Base-by-base conservation (phyloP, 1,139 yeast genomes). In the Debaryomyces subglobosus region DNA sequence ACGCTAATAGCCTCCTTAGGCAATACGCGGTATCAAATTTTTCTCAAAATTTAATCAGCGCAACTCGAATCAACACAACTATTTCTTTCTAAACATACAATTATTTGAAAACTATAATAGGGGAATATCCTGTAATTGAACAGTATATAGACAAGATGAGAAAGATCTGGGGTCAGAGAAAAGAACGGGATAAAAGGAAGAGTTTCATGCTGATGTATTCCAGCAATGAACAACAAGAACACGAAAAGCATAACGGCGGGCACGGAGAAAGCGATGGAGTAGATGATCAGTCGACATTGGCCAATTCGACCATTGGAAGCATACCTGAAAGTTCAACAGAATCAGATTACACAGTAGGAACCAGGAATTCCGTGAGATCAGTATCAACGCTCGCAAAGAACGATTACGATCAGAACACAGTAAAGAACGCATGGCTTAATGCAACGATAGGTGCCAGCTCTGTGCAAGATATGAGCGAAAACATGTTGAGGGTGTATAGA, bases 401-500 rank as follows among this genome's bases (percentile, higher is more conserved):
- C 21, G 78, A 73, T 29, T 73, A 71, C 53, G 81, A 76, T 53
- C 40, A 57, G 23, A 62, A 58, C 13, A 29, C 60, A 8, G 46
- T 68, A 63, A 60, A 73, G 60, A 78, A 61, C 54, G 70, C 70
- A 39, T 80, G 78, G 79, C 56, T 75, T 36, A 74, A 79, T 59
- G 80, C 69, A 21, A 66, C 73, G 20, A 55, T 69, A 27, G 71
- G 71, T 51, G 64, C 73, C 24, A 62, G 67, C 48, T 54, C 65
- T 23, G 61, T 61, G 30, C 60, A 57, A 33, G 77, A 74, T 38
- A 74, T 74, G 48, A 62, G 64, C 46, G 79, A 72, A 39, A 69
- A 67, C 20, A 62, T 68, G 34, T 61, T 78, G 56, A 77, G 76
- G 53, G 60, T 86, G 32, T 81, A 69, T 55, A 73, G 86, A 49